Evolutionary conservation across 208 protist species (phyloP).

Genomic region (Herpetomonas muscarum): DNA sequence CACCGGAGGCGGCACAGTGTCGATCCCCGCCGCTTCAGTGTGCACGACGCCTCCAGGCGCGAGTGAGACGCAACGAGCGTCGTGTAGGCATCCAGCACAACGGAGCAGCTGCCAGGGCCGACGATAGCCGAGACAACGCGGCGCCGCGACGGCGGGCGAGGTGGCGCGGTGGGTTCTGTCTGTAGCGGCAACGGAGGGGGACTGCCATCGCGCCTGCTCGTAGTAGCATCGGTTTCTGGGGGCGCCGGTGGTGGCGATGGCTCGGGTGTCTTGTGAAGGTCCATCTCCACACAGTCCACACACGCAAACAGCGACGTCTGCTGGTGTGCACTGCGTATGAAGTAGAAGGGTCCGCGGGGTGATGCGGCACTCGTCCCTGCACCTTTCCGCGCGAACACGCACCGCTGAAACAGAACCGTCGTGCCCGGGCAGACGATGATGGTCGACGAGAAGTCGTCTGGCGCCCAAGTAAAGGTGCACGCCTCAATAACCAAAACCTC

Average conservation of each 20-base stretch:
- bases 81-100: too few relatives aligned
- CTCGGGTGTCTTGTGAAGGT: neutral
- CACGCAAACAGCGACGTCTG: neutral
- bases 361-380: neutral
- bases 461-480: conserved; percentile 30
- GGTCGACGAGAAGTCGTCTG: neutral
- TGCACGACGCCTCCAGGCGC: too few relatives aligned
- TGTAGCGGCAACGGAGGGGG: too few relatives aligned
- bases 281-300: neutral
- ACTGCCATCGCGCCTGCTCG: neutral
- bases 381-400: too few relatives aligned
- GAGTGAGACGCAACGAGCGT: too few relatives aligned
- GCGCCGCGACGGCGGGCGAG: too few relatives aligned
- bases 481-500: conserved; percentile 40
- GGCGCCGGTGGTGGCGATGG: neutral
- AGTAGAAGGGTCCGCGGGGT: neutral
- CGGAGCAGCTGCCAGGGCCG: too few relatives aligned
- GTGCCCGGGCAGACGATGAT: conserved; percentile 33
- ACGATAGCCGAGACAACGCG: too few relatives aligned
- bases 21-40: too few relatives aligned
- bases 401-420: conserved; percentile 46
- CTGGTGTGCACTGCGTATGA: neutral
- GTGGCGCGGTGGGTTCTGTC: too few relatives aligned
- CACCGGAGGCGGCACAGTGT: too few relatives aligned
- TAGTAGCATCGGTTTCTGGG: too few relatives aligned